These are phyloP conservation scores for Galerina sulciceps DNA, from an alignment of 768 basidiomycete species.

Conservation along the genomic window DNA sequence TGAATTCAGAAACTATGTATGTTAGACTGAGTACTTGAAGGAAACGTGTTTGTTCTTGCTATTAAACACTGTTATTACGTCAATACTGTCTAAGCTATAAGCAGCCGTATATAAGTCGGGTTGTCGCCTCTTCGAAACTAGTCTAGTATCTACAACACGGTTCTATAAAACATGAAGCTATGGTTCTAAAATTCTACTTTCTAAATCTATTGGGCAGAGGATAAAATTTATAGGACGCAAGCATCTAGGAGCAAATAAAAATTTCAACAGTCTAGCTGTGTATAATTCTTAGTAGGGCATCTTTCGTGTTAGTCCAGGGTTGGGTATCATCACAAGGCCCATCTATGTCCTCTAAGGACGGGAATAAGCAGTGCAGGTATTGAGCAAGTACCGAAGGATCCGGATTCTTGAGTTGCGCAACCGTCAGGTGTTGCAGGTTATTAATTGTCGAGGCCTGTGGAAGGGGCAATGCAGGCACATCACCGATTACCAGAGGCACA, in stretches of 20 bases:
- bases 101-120: too few relatives aligned
- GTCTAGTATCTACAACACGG: too few relatives aligned
- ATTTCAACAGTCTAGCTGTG: too few relatives aligned
- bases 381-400: conserved; percentile 29
- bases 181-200: too few relatives aligned
- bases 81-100: not conserved
- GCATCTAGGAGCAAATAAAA: too few relatives aligned
- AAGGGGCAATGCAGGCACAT: conserved; percentile 7
- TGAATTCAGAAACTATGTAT: too few relatives aligned
- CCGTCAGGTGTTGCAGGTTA: conserved; percentile 36
- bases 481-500: conserved; percentile 27
- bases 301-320: conserved; percentile 31
- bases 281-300: not conserved
- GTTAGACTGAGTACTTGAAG: too few relatives aligned
- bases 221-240: too few relatives aligned
- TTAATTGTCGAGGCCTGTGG: conserved; percentile 4
- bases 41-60: not conserved
- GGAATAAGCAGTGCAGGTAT: conserved; percentile 41
- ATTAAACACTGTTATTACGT: too few relatives aligned
- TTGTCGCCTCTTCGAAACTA: too few relatives aligned
- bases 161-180: too few relatives aligned
- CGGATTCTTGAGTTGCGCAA: conserved; percentile 34
- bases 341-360: conserved; percentile 37
- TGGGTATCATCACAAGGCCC: conserved; percentile 30
- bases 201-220: too few relatives aligned